Base-by-base conservation (phyloP, 345 rosid species). In the Citrus medica region DNA sequence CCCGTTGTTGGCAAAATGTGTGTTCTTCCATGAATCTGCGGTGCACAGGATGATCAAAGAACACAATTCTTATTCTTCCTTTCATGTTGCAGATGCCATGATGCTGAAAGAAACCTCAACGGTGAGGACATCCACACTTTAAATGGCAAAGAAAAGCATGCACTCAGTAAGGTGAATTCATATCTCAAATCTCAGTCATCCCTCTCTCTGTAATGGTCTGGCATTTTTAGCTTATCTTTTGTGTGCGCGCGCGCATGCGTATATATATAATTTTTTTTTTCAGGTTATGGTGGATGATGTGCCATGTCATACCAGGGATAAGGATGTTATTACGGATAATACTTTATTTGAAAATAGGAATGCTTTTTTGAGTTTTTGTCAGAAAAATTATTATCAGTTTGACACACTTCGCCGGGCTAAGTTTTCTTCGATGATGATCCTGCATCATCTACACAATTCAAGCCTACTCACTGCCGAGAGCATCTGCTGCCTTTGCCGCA, bases 401-500 rank as follows among this genome's bases (percentile, higher is more conserved):
- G 88, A 92, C 84, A 81, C 87, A 13, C 91, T 91, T 77, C 87
- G 94, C 56, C 88, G 87, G 56, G 95, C 94, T 77, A 94, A 94
- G 83, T 76, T 89, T 83, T 90, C 98, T 28, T 87, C 94, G 3
- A 92, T 92, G 94, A 90, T 91, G 95, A 85, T 92, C 82, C 85
- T 94, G 37, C 81, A 92, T 83, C 82, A 87, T 76, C 92, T 89
- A 55, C 84, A 78, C 68, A 79, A 76, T 71, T 84, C 82, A 74
- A 77, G 16, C 21, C 22, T 69, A 51, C 71, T 74, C 8, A 30
- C 65, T 13, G 27, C 58, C 48, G 77, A 61, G 68, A 35, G 73
- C 35, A 46, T 58, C 35, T 92, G 93, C 76, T 79, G 72, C 71
- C 55, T 80, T 75, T 90, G 92, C 81, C 70, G 77, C 16, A 84